phyloP scores from a whole-genome alignment of 306 rosid genomes.

The Pyrus betulifolia region DNA sequence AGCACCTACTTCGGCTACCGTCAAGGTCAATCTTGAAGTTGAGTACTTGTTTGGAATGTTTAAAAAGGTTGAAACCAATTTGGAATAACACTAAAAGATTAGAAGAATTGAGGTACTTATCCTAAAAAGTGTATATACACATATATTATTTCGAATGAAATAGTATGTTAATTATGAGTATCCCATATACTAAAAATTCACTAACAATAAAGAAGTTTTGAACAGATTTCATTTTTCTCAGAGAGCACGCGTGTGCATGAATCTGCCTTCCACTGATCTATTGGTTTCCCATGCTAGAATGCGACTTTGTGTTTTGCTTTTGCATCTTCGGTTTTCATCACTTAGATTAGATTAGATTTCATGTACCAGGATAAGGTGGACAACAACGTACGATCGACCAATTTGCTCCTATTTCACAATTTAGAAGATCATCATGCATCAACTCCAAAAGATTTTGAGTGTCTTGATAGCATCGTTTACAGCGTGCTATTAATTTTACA shows the following conservation, averaged over 20 bases:
- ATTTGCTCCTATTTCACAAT: neutral
- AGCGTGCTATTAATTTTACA: neutral
- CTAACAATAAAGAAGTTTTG: neutral
- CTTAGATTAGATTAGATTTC: neutral
- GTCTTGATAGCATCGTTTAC: neutral
- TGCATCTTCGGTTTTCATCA: constrained; percentile 3
- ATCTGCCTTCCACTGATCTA: constrained; percentile 6
- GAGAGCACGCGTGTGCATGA: constrained; percentile 13
- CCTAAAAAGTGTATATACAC: no score
- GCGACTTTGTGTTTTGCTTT: neutral
- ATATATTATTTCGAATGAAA: no score
- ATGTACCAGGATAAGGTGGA: neutral
- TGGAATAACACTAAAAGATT: no score
- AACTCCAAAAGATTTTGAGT: neutral
- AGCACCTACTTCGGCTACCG: no score
- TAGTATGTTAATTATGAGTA: no score
- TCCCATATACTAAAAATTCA: no score
- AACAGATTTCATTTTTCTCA: neutral
- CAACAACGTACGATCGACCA: neutral
- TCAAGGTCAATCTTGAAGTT: no score
- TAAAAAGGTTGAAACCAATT: no score
- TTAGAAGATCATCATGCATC: neutral
- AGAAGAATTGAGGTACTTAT: no score
- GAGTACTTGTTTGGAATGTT: no score
- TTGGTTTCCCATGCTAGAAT: neutral